Conservation (phyloP, 257 asterid species). For the Fraxinus cuspidata region DNA sequence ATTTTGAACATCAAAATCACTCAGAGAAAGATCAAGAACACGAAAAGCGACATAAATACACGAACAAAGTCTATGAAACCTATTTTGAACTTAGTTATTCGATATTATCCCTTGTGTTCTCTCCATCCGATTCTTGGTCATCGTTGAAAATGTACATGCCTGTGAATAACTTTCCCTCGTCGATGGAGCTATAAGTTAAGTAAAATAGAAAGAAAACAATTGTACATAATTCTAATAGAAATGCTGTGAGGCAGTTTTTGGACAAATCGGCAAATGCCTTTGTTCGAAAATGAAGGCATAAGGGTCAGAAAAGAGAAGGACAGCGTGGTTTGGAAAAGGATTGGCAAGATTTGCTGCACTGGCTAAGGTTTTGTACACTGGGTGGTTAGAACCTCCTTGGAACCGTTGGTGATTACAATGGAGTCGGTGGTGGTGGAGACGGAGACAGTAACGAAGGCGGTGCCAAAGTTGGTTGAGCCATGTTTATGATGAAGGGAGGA, state of each 20-base stretch:
- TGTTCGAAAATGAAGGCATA: conserved; percentile 54
- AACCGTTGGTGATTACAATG: background rate
- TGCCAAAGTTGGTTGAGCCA: background rate
- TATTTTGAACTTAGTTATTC: conserved; percentile 38
- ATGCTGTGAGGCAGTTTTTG: conserved; percentile 41
- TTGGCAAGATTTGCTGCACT: conserved; percentile 58
- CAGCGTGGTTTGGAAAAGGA: conserved; percentile 70
- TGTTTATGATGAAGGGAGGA: background rate
- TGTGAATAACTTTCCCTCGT: conserved; percentile 43
- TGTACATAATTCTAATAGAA: conserved; percentile 41
- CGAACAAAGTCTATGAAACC: conserved; percentile 48
- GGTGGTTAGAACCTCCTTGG: conserved; percentile 13
- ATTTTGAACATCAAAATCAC: conserved; percentile 52
- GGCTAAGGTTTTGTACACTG: conserved; percentile 49
- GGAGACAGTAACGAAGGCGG: background rate
- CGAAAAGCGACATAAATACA: conserved; percentile 45
- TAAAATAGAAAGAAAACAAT: conserved; percentile 48
- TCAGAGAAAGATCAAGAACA: conserved; percentile 51
- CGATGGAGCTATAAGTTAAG: conserved; percentile 54
- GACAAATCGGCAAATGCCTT: conserved; percentile 45
- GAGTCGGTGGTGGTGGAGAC: background rate
- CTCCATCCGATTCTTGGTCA: conserved; percentile 1
- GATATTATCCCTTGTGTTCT: background rate
- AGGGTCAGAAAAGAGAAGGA: conserved; percentile 54
- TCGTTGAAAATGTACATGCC: conserved; percentile 51